phyloP scores from a whole-genome alignment of 495 filamentous ascomycete genomes.

The Aspergillus mulundensis region DNA sequence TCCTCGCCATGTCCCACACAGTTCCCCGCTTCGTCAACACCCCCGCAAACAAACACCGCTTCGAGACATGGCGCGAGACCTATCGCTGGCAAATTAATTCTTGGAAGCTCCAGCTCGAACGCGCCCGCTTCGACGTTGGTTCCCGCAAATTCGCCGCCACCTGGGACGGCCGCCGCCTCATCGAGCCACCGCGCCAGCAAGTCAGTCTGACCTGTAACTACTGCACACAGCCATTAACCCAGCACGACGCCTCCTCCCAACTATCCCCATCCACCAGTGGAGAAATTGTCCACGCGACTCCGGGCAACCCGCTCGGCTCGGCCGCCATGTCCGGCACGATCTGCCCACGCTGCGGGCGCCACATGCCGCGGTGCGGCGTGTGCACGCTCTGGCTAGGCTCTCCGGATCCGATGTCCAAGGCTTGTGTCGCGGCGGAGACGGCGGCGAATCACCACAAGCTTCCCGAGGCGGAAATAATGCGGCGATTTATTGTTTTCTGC shows the following conservation, averaged over 20 bases:
- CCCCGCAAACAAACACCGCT: slow-evolving; percentile 46
- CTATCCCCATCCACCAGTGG: slow-evolving; percentile 27
- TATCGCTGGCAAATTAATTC: slow-evolving; percentile 80
- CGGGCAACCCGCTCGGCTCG: slow-evolving; percentile 35
- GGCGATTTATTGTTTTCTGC: slow-evolving; percentile 70
- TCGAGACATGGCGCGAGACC: slow-evolving; percentile 72
- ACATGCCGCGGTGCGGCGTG: slow-evolving; percentile 84
- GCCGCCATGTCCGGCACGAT: slow-evolving; percentile 48
- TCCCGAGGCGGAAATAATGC: slow-evolving; percentile 37
- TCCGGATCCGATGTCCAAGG: slow-evolving; percentile 61
- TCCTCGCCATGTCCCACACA: slow-evolving; percentile 76
- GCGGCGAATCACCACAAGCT: slow-evolving; percentile 21
- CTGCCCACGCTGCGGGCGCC: slow-evolving; percentile 82
- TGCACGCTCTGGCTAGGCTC: slow-evolving; percentile 83
- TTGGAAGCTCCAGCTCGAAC: slow-evolving; percentile 62
- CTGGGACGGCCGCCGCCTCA: slow-evolving; percentile 58
- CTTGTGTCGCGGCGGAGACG: slow-evolving; percentile 49
- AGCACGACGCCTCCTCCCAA: slow-evolving; percentile 39
- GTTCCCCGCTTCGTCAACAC: slow-evolving; percentile 79
- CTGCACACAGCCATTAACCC: slow-evolving; percentile 59
- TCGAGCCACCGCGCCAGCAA: slow-evolving; percentile 66
- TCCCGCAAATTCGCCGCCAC: slow-evolving; percentile 58
- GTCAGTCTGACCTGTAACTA: slow-evolving; percentile 79
- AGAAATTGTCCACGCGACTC: slow-evolving; percentile 35
- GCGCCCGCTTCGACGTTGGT: slow-evolving; percentile 57